These are phyloP conservation scores for Beauveria varroae DNA, from an alignment of 2,329 filamentous ascomycete genomes.

Conservation along the genomic window DNA sequence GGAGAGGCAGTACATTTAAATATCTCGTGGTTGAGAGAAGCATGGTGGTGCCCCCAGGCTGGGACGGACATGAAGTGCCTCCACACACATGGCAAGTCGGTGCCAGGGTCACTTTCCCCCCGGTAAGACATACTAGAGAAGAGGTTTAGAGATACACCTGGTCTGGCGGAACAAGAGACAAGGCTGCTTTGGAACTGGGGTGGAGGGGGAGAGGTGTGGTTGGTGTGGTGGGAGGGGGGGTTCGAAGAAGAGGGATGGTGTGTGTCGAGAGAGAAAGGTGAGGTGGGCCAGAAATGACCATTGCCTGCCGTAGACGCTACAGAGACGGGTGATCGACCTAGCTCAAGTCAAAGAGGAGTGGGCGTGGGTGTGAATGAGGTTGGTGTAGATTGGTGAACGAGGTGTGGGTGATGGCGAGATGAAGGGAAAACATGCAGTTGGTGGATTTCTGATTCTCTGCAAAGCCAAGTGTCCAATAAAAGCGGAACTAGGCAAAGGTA, in stretches of 20 bases:
- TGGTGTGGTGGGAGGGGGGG: neutral
- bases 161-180: slow-evolving; percentile 1
- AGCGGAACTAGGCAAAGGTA: neutral
- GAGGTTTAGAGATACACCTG: neutral
- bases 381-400: too few species aligned
- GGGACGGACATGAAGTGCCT: slow-evolving; percentile 1
- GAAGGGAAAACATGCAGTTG: neutral
- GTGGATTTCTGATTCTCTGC: neutral
- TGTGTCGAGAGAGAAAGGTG: neutral
- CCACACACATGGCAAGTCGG: slow-evolving; percentile 2
- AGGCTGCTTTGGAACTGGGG: slow-evolving; percentile 2
- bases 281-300: too few species aligned
- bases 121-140: neutral
- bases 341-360: too few species aligned
- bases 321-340: too few species aligned
- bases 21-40: slow-evolving; percentile 7
- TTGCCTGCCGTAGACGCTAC: too few species aligned
- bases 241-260: neutral
- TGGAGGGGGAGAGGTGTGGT: neutral
- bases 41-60: slow-evolving; percentile 6
- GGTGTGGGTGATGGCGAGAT: neutral
- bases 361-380: too few species aligned
- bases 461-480: neutral
- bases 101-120: neutral
- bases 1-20: slow-evolving; percentile 12